These are phyloP conservation scores for Starmerella potacharoeniae DNA, from an alignment of 805 yeast genomes.

Conservation along the genomic window DNA sequence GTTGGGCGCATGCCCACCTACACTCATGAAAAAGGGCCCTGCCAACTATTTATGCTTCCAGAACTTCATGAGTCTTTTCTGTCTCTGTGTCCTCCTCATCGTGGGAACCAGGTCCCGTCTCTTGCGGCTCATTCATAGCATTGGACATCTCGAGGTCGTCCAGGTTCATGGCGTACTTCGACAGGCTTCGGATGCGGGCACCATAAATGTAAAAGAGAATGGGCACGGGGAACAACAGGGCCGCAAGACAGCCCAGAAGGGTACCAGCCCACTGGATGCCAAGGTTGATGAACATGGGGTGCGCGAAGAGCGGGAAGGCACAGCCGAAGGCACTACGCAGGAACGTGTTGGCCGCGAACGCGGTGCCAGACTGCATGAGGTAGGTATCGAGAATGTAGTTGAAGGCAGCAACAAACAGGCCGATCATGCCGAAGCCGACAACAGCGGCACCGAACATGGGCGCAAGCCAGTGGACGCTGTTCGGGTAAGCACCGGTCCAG, in stretches of 20 bases:
- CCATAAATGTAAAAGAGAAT: conserved; percentile 53
- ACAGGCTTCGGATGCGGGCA: conserved; percentile 40
- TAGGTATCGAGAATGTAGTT: conserved; percentile 67
- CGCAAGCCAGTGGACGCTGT: conserved; percentile 68
- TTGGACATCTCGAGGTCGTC: neutral
- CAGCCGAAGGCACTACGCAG: conserved; percentile 60
- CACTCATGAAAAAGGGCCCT: neutral
- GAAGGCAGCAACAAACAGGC: conserved; percentile 56
- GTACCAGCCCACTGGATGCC: conserved; percentile 74
- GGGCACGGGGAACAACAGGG: conserved; percentile 55
- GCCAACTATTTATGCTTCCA: neutral
- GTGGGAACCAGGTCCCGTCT: neutral
- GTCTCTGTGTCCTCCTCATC: neutral
- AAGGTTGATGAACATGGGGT: conserved; percentile 56
- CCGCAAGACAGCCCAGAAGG: conserved; percentile 50
- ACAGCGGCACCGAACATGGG: conserved; percentile 57
- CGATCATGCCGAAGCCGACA: conserved; percentile 56
- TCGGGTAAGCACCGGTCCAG: conserved; percentile 73
- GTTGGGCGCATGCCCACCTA: no score
- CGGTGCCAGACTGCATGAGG: conserved; percentile 63
- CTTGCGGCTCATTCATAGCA: neutral
- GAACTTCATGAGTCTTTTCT: neutral
- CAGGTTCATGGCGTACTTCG: conserved; percentile 42
- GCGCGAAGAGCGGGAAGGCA: conserved; percentile 60
- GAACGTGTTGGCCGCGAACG: conserved; percentile 62